A percentile compares a stretch with the other conserved stretches of the same genome.
Evolutionary conservation across 495 filamentous ascomycete species (phyloP).

Genomic region (Talaromyces proteolyticus): DNA sequence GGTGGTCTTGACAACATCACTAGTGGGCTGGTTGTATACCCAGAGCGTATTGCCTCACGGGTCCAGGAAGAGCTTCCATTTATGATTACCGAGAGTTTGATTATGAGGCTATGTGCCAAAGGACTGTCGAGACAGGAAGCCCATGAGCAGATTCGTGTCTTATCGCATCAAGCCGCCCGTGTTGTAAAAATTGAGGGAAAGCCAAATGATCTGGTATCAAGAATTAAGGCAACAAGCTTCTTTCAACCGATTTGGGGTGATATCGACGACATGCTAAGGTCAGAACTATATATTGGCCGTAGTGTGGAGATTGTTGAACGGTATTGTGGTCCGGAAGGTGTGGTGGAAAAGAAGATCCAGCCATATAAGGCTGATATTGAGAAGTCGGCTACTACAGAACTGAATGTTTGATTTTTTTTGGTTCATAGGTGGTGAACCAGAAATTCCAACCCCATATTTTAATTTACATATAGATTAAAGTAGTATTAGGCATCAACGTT

Average conservation of each 20-base stretch:
- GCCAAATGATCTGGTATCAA: conserved; percentile 77
- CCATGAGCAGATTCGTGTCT: conserved; percentile 81
- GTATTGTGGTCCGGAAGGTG: not conserved
- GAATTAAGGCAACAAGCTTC: conserved; percentile 68
- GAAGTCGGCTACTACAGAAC: conserved; percentile 19
- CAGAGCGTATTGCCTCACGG: conserved; percentile 61
- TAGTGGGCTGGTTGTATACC: conserved; percentile 81
- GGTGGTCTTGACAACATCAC: conserved; percentile 79
- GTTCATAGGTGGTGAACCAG: no score
- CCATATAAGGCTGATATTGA: conserved; percentile 15
- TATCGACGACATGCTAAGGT: conserved; percentile 69
- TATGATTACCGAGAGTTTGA: conserved; percentile 75
- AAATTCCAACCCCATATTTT: no score
- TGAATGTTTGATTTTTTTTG: not conserved
- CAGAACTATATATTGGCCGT: not conserved
- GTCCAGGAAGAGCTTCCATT: conserved; percentile 81
- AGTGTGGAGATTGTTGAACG: not conserved
- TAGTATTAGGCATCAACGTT: no score
- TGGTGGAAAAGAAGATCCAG: not conserved
- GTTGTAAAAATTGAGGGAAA: conserved; percentile 78
- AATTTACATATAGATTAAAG: no score
- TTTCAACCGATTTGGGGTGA: conserved; percentile 78
- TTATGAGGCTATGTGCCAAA: conserved; percentile 76
- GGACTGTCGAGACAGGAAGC: conserved; percentile 81
- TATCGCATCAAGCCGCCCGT: conserved; percentile 76